These are phyloP conservation scores for Ogataea hybrid DNA, from an alignment of 1,139 yeast species.

Conservation along the genomic window DNA sequence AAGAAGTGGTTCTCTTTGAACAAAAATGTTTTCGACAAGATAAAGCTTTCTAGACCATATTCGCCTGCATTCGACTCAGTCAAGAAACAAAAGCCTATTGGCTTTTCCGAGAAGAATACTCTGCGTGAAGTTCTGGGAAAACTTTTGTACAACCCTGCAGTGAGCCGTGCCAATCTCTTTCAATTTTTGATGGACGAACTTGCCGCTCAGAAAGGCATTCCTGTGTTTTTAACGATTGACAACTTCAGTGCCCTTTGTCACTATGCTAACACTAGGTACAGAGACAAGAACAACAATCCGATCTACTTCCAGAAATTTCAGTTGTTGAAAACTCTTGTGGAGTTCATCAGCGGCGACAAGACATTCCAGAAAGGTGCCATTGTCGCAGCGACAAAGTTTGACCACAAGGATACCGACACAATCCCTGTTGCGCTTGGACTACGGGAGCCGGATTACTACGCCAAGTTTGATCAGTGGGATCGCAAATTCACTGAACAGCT, in stretches of 20 bases:
- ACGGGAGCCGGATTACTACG: conserved; percentile 56
- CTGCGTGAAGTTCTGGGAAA: conserved; percentile 40
- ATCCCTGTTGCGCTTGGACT: conserved; percentile 60
- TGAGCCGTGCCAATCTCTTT: conserved; percentile 38
- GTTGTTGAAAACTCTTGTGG: conserved; percentile 58
- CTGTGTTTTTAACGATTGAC: conserved; percentile 73
- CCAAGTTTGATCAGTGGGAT: conserved; percentile 51
- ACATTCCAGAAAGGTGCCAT: conserved; percentile 61
- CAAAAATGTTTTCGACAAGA: conserved; percentile 44
- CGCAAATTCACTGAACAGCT: conserved; percentile 47
- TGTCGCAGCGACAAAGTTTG: conserved; percentile 59
- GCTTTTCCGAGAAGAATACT: conserved; percentile 43
- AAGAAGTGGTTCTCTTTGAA: conserved; percentile 59
- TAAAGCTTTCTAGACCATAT: conserved; percentile 49
- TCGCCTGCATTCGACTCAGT: conserved; percentile 21
- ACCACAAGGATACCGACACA: conserved; percentile 48
- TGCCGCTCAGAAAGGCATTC: conserved; percentile 42
- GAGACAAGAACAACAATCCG: conserved; percentile 52
- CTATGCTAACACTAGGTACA: conserved; percentile 57
- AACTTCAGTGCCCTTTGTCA: conserved; percentile 67
- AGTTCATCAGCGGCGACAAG: conserved; percentile 53
- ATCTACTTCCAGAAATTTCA: conserved; percentile 67
- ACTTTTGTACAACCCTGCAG: conserved; percentile 24
- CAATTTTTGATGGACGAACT: conserved; percentile 56
- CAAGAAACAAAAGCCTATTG: conserved; percentile 14